Conservation (phyloP, 2,329 filamentous ascomycete genomes). For the Teratosphaeria pseudoeucalypti region DNA sequence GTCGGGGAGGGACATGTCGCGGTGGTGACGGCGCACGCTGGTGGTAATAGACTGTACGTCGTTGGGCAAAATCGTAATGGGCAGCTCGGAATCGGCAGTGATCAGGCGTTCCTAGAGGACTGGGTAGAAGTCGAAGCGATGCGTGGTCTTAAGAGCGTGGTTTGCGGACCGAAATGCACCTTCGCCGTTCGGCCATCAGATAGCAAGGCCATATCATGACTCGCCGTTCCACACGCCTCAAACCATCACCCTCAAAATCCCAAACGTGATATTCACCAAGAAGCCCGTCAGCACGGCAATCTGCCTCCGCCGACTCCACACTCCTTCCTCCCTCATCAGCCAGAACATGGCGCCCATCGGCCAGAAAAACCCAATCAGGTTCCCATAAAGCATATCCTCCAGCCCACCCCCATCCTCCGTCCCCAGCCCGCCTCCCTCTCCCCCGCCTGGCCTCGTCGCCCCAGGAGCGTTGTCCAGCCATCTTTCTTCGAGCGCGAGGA, state of each 20-base stretch:
- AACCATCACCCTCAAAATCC: conserved; percentile 51
- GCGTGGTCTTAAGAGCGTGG: conserved; percentile 6
- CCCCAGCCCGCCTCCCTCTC: conserved; percentile 36
- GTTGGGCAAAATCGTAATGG: conserved; percentile 49
- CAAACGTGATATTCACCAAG: conserved; percentile 66
- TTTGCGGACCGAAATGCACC: conserved; percentile 17
- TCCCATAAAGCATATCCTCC: conserved; percentile 79
- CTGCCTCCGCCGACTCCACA: conserved; percentile 75
- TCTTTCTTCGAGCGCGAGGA: conserved; percentile 72
- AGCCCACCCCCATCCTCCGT: conserved; percentile 50
- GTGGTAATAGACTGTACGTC: conserved; percentile 37
- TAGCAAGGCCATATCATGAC: background rate
- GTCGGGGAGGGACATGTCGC: conserved; percentile 52
- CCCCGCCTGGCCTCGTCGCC: conserved; percentile 19
- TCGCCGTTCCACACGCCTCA: conserved; percentile 11
- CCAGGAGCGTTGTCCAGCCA: conserved; percentile 63
- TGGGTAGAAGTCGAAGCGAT: conserved; percentile 16
- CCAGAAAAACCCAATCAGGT: conserved; percentile 90
- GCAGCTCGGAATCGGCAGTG: conserved; percentile 41
- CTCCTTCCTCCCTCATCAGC: conserved; percentile 74
- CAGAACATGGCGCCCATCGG: conserved; percentile 77
- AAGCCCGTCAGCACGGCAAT: conserved; percentile 81
- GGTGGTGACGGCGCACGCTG: conserved; percentile 39
- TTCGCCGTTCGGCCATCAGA: conserved; percentile 6
- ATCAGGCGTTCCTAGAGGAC: conserved; percentile 11